Evolutionary conservation across 176 grass and related monocot genomes (phyloP).

Genomic region (Triticum dicoccoides): DNA sequence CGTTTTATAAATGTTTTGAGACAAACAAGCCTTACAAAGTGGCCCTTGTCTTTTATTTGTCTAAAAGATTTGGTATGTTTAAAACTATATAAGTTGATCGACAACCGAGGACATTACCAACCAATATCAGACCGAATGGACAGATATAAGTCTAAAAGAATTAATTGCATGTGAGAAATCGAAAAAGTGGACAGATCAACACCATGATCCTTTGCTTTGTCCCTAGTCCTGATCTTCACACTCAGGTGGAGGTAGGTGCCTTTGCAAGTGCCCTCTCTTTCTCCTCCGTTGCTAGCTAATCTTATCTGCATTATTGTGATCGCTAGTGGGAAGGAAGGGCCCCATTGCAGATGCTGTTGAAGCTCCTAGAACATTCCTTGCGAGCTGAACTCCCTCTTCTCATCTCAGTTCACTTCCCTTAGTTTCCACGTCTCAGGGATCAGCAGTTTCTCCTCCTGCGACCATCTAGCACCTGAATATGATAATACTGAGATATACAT

Average conservation of each 20-base stretch:
- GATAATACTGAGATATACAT: background rate
- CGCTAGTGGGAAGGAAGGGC: constrained; percentile 20
- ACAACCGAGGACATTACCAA: background rate
- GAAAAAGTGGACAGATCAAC: background rate
- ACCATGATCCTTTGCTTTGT: background rate
- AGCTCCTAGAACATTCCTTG: constrained; percentile 44
- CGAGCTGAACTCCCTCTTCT: background rate
- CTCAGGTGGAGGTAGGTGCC: background rate
- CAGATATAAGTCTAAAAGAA: background rate
- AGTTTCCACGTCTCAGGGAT: constrained; percentile 44
- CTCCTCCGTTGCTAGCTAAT: background rate
- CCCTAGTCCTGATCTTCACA: background rate
- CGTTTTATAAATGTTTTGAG: background rate
- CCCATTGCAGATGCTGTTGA: constrained; percentile 24
- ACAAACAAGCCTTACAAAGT: background rate
- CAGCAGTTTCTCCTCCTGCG: constrained; percentile 14
- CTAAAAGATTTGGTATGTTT: background rate
- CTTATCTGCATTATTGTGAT: constrained; percentile 35
- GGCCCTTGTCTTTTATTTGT: background rate
- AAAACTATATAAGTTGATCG: background rate
- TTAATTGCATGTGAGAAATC: background rate
- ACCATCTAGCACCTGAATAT: background rate
- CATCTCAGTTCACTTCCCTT: constrained; percentile 28
- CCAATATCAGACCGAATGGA: background rate
- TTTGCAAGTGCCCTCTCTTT: background rate